Conservation (phyloP, 2,329 filamentous ascomycete species). For the Parasarocladium wereldwijsianum region DNA sequence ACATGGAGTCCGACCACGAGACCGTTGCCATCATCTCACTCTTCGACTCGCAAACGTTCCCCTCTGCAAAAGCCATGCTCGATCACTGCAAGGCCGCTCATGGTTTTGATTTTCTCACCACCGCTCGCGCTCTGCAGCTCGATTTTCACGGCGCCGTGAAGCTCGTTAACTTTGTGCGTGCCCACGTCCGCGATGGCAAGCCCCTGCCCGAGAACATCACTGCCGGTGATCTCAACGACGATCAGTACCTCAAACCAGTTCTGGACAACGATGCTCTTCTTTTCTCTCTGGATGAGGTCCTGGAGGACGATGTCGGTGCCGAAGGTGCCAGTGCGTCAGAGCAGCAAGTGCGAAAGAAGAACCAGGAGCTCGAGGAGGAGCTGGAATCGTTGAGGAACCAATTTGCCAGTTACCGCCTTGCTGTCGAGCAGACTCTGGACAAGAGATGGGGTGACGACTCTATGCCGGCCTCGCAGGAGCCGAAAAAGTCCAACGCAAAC, state of each 20-base stretch:
- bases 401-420: slow-evolving; percentile 49
- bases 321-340: slow-evolving; percentile 12
- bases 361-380: slow-evolving; percentile 42
- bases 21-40: slow-evolving; percentile 49
- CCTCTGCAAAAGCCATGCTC: slow-evolving; percentile 50
- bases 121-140: slow-evolving; percentile 41
- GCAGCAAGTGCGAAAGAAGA: slow-evolving; percentile 10
- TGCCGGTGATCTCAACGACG: slow-evolving; percentile 52
- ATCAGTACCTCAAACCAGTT: slow-evolving; percentile 69
- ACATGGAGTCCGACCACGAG: slow-evolving; percentile 48
- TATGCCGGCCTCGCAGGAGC: slow-evolving; percentile 35
- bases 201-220: slow-evolving; percentile 43
- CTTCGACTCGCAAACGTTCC: slow-evolving; percentile 51
- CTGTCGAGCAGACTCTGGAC: slow-evolving; percentile 52
- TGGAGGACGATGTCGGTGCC: slow-evolving; percentile 33
- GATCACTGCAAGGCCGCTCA: slow-evolving; percentile 51
- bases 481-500: slow-evolving; percentile 19
- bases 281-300: slow-evolving; percentile 66
- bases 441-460: slow-evolving; percentile 49
- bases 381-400: slow-evolving; percentile 43
- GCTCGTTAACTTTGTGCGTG: slow-evolving; percentile 56
- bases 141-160: slow-evolving; percentile 64
- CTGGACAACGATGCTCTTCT: slow-evolving; percentile 82
- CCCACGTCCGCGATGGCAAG: slow-evolving; percentile 26
- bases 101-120: slow-evolving; percentile 50